Conservation (phyloP, 108 stramenopile species). For the Schizochytrium sp. region DNA sequence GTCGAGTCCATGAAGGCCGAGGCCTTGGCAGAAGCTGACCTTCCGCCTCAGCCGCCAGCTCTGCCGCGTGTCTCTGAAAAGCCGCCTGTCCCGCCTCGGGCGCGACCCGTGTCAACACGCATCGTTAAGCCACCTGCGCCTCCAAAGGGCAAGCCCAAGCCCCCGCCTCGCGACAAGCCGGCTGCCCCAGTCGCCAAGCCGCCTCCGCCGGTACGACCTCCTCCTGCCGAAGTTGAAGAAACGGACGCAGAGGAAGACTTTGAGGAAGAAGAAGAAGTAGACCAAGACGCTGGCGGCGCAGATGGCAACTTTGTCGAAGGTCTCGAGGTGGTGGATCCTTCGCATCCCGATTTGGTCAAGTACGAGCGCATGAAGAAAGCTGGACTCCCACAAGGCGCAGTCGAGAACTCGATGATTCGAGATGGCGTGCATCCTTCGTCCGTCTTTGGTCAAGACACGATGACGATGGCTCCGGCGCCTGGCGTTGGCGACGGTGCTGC, state of each 20-base stretch:
- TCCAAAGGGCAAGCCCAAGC: background rate
- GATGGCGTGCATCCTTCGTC: slow-evolving; percentile 5
- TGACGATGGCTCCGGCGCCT: background rate
- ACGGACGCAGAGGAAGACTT: background rate
- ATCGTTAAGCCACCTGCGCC: background rate
- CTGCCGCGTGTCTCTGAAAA: background rate
- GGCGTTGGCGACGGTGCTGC: background rate
- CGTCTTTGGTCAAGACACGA: background rate
- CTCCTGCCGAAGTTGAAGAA: background rate
- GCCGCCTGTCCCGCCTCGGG: background rate
- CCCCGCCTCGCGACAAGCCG: background rate
- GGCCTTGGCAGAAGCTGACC: background rate
- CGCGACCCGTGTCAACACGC: background rate
- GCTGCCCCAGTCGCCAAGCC: background rate
- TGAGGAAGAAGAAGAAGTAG: background rate
- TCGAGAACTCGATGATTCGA: background rate
- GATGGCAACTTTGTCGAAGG: background rate
- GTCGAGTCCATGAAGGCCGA: slow-evolving; percentile 12
- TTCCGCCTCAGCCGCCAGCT: background rate
- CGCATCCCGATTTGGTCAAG: background rate
- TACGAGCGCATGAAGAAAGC: background rate
- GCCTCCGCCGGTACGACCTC: background rate
- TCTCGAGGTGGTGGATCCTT: background rate
- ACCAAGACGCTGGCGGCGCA: background rate
- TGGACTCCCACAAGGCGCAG: background rate